Base-by-base conservation (phyloP, 176 grass and related monocot genomes). In the Carex littledalei region DNA sequence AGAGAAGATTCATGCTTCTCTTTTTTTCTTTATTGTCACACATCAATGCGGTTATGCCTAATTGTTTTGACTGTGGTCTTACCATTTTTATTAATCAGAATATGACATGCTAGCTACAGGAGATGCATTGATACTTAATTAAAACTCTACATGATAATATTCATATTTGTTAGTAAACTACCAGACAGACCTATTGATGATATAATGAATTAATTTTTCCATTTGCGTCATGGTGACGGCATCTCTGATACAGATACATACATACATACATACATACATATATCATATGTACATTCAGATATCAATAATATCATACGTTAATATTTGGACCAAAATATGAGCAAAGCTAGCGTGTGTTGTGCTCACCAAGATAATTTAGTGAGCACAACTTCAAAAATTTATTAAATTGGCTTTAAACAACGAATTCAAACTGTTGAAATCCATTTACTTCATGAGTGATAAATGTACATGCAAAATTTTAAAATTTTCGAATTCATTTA, bases 21-120 rank as follows among this genome's bases (percentile, higher is more conserved):
- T 31, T 54, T 77, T 78, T 34, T 78, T 57, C 74, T 78, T 78
- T 78, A 17, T 57, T 34, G 50, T 78, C 50, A 57, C 32, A 35
- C 74, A 57, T 78, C 74, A 78, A 78, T 57, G 50, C 74, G 24
- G 22, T 57, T 78, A 78, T 56, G 24, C 18, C 43, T 78, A 78
- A 78, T 78, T 78, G 56, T 78, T 78, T 78, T 78, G 74, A 78
- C 74, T 78, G 74, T 78, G 74, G 52, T 78, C 74, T 78, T 78
- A 57, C 74, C 24, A 78, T 78, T 31, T 55, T 56, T 56, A 78
- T 56, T 78, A 57, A 78, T 78, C 24, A 31, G 74, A 78, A 13
- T 17, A 56, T 78, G 70, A 76, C 73, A 77, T 2, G 11, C 49
- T 56, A 78, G 49, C 74, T 78, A 78, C 74, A 78, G 50, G 74